phyloP scores from a whole-genome alignment of 1,139 yeast species.

The Candida glucosophila region DNA sequence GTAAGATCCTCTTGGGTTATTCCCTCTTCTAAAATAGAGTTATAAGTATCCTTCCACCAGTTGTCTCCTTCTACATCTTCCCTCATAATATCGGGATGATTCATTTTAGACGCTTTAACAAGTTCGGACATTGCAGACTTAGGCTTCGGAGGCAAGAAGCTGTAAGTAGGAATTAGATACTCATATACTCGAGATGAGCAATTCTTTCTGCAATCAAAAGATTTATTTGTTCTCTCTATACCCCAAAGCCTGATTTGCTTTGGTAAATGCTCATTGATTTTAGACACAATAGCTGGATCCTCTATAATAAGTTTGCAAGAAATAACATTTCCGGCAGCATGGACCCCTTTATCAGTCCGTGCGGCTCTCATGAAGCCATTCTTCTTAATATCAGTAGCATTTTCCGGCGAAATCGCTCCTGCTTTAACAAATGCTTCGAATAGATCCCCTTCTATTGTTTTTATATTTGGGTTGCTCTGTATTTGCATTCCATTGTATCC shows the following conservation, averaged over 20 bases:
- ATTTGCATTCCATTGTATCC: constrained; percentile 98
- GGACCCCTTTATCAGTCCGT: constrained; percentile 97
- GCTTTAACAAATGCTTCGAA: constrained; percentile 80
- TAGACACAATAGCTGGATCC: constrained; percentile 66
- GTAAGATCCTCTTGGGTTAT: constrained; percentile 41
- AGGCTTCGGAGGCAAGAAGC: constrained; percentile 87
- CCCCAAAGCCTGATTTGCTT: constrained; percentile 92
- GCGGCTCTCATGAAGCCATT: constrained; percentile 94
- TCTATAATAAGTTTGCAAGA: constrained; percentile 84
- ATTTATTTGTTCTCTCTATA: constrained; percentile 76
- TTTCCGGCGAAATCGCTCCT: constrained; percentile 86
- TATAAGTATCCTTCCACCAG: constrained; percentile 61
- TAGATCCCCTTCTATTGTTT: constrained; percentile 87
- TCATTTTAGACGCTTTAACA: constrained; percentile 43
- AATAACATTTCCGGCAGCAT: constrained; percentile 95
- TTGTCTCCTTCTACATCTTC: constrained; percentile 58
- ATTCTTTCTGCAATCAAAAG: constrained; percentile 91
- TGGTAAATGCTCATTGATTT: constrained; percentile 70
- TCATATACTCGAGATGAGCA: constrained; percentile 93
- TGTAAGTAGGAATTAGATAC: constrained; percentile 83
- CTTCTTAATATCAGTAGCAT: constrained; percentile 84
- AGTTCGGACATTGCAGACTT: constrained; percentile 52
- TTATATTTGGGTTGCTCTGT: constrained; percentile 69
- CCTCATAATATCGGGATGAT: constrained; percentile 52
- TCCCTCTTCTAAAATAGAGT: constrained; percentile 33